Conservation (phyloP, 2,329 filamentous ascomycete species). For the Hypoxylon sp. region DNA sequence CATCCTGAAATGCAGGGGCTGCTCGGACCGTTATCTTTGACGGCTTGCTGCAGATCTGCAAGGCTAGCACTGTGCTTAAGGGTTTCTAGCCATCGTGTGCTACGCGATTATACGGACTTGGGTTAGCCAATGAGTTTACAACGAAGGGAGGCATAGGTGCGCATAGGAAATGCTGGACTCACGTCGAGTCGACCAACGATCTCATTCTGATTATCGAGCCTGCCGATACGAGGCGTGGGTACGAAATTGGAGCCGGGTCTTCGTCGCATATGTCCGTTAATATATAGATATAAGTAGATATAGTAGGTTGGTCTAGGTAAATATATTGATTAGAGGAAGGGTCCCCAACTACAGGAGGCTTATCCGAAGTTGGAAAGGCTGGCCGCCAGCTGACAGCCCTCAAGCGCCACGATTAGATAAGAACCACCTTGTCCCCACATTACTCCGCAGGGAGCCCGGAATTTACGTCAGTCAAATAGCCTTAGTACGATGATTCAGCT, state of each 20-base stretch:
- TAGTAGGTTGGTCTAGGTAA: not conserved
- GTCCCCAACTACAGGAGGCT: constrained; percentile 11
- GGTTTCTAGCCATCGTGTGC: constrained; percentile 77
- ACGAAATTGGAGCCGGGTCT: not conserved
- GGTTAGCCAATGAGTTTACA: constrained; percentile 17
- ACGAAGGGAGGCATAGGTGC: constrained; percentile 1
- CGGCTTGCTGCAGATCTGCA: constrained; percentile 74
- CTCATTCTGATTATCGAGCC: constrained; percentile 49
- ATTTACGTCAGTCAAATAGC: constrained; percentile 17
- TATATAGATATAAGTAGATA: not conserved
- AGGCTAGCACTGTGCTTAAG: constrained; percentile 71
- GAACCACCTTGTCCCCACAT: constrained; percentile 11
- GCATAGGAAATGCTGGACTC: constrained; percentile 35
- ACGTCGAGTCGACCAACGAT: constrained; percentile 53
- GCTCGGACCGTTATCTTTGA: constrained; percentile 70
- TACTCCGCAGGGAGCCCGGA: constrained; percentile 17
- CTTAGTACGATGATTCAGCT: no score
- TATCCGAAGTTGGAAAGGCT: constrained; percentile 36
- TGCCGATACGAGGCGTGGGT: constrained; percentile 14
- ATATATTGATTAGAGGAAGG: constrained; percentile 13
- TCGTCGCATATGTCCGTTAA: constrained; percentile 7
- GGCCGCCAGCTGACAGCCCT: constrained; percentile 41
- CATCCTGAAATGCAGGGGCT: constrained; percentile 80
- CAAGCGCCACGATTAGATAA: constrained; percentile 26
- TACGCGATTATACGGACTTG: constrained; percentile 53